Conservation (phyloP, 139 green algal species). For the Pseudopediastrum boryanum region DNA sequence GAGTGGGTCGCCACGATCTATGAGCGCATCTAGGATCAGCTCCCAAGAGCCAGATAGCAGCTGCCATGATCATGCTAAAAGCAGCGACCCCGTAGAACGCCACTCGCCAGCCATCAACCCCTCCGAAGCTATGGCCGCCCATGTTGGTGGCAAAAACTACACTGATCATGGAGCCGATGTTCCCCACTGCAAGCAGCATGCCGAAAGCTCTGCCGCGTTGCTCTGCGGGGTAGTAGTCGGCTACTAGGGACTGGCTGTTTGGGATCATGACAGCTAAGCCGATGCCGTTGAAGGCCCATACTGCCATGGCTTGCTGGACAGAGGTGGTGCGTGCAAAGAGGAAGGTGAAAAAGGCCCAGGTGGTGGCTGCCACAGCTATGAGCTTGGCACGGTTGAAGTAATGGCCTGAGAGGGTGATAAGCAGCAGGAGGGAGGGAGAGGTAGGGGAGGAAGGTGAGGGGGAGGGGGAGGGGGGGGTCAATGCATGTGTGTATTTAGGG, state of each 20-base stretch:
- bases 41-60: constrained; percentile 14
- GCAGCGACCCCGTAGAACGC: constrained; percentile 37
- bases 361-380: no score
- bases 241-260: constrained; percentile 71
- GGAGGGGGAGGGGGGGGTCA: no score
- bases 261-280: no score
- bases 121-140: constrained; percentile 8
- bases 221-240: constrained; percentile 70
- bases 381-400: no score
- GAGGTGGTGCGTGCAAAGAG: no score
- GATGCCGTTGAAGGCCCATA: no score
- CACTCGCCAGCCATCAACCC: constrained; percentile 42
- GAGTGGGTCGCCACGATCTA: neutral
- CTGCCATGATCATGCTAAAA: constrained; percentile 25
- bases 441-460: no score
- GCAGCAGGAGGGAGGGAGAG: no score
- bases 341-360: no score
- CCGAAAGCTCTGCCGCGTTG: constrained; percentile 72
- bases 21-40: neutral
- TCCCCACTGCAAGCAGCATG: constrained; percentile 40
- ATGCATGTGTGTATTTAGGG: no score
- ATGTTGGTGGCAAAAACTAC: constrained; percentile 60
- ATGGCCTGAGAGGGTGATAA: no score
- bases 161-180: constrained; percentile 50
- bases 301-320: no score